Evolutionary conservation across 768 basidiomycete species (phyloP).

Genomic region (Mycena amicta): DNA sequence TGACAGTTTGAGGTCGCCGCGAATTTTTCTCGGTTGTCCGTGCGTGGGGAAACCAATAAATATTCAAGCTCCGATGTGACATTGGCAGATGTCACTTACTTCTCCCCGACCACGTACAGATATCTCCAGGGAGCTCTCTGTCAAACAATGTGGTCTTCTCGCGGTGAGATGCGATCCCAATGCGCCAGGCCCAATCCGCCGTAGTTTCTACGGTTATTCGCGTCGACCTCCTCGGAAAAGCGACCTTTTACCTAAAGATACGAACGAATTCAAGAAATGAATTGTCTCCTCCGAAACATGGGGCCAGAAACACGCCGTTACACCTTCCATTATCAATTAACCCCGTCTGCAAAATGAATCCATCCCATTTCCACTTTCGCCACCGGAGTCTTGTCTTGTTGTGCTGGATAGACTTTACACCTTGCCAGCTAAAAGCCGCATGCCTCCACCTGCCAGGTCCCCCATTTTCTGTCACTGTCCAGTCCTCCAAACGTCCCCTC

Average conservation of each 20-base stretch:
- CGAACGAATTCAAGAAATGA: background rate
- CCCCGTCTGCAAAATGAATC: background rate
- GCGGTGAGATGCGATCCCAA: background rate
- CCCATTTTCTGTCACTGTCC: background rate
- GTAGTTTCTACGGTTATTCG: background rate
- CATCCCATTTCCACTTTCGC: background rate
- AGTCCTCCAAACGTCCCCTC: background rate
- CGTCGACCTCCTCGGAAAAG: background rate
- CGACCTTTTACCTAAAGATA: background rate
- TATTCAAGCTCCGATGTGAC: too few relatives aligned
- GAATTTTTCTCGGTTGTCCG: background rate
- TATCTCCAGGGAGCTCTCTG: background rate
- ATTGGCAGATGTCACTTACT: background rate
- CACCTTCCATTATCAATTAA: background rate
- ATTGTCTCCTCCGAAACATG: background rate
- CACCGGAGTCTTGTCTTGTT: background rate
- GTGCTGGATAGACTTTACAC: background rate
- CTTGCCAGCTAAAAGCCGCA: background rate
- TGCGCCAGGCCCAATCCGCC: background rate
- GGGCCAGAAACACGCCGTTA: background rate
- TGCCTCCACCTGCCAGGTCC: background rate
- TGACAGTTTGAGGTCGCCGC: background rate
- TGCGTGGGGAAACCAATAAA: too few relatives aligned
- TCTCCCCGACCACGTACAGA: background rate
- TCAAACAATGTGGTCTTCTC: background rate